Base-by-base conservation (phyloP, 345 rosid species). In the Syzygium aqueum region DNA sequence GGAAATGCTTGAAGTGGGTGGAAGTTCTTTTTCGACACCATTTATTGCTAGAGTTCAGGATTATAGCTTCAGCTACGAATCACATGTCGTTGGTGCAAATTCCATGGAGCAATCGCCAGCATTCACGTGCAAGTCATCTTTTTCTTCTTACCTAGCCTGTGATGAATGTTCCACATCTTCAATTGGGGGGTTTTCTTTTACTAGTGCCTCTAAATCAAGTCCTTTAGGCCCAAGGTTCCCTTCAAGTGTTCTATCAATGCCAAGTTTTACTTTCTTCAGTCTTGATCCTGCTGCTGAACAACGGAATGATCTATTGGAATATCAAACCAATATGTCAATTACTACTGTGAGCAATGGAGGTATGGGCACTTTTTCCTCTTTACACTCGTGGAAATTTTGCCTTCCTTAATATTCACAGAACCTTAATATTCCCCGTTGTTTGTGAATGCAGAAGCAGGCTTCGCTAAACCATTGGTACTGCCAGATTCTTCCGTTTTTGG, bases 181-280 rank as follows among this genome's bases (percentile, higher is more conserved):
- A 57, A 43, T 87, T 86, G 94, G 84, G 84, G 95, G 93, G 49
- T 93, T 95, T 90, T 94, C 97, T 61, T 95, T 92, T 85, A 91
- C 91, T 88, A 92, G 89, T 83, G 89, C 90, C 67, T 59, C 83
- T 11, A 93, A 93, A 89, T 88, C 96, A 50, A 80, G 88, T 73
- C 63, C 86, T 28, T 84, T 51, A 0, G 25, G 14, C 49, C 82
- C 82, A 50, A 91, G 92, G 52, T 87, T 92, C 77, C 86, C 92
- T 59, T 89, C 91, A 33, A 89, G 95, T 85, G 27, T 95, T 73
- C 89, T 91, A 33, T 93, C 98, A 25, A 92, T 95, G 94, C 96
- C 93, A 61, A 96, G 98, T 89, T 93, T 95, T 89, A 88, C 92
- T 65, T 96, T 96, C 91, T 92, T 93, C 85, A 87, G 94, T 84